phyloP scores from a whole-genome alignment of 768 basidiomycete species.

The Tricholoma saponaceum region DNA sequence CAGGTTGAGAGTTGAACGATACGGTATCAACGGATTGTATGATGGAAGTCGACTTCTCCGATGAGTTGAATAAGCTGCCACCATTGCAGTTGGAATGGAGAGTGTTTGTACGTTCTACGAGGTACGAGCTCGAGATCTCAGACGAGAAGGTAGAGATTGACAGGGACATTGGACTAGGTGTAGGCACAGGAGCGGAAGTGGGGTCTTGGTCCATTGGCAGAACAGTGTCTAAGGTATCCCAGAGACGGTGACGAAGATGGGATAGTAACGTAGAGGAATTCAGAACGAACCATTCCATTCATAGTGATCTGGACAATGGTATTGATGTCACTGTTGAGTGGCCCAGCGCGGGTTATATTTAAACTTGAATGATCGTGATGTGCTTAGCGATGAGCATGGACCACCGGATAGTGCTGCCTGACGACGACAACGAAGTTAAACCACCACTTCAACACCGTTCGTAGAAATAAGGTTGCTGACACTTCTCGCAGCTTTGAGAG shows the following conservation, averaged over 20 bases:
- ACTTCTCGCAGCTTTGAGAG: no score
- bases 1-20: not conserved
- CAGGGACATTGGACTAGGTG: not conserved
- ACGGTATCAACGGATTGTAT: not conserved
- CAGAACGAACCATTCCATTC: not conserved
- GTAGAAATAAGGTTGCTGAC: no score
- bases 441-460: no score
- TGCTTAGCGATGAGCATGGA: not conserved
- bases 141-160: not conserved
- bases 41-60: not conserved
- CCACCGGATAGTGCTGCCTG: not conserved
- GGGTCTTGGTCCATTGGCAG: not conserved
- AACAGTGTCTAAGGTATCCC: not conserved
- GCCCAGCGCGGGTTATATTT: not conserved
- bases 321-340: not conserved
- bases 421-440: not conserved
- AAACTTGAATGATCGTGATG: not conserved
- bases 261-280: not conserved
- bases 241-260: not conserved
- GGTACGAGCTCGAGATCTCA: not conserved
- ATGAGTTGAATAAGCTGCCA: not conserved
- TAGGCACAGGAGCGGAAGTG: not conserved
- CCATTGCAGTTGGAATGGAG: not conserved
- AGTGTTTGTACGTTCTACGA: not conserved
- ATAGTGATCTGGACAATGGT: not conserved